Conservation (phyloP, 257 asterid species). For the Scutellaria galericulata region DNA sequence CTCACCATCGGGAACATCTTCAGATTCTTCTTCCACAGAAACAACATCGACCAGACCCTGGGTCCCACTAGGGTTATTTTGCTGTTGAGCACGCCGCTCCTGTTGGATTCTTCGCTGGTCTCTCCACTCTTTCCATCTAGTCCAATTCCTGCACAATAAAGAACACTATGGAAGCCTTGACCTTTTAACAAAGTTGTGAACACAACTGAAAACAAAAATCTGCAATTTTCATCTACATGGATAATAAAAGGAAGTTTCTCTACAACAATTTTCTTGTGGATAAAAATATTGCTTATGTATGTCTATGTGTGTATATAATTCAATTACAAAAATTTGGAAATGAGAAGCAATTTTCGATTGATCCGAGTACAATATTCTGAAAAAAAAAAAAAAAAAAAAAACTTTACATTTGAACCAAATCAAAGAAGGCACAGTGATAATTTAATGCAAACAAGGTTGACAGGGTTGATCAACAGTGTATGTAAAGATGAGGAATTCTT, state of each 20-base stretch:
- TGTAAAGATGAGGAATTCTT: background rate
- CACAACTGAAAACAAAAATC: background rate
- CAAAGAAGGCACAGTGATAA: background rate
- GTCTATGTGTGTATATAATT: background rate
- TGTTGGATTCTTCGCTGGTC: conserved; percentile 48
- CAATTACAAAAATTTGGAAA: background rate
- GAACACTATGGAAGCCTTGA: background rate
- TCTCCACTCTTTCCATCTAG: conserved; percentile 79
- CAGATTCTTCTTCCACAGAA: conserved; percentile 64
- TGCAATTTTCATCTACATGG: conserved; percentile 11
- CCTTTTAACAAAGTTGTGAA: background rate
- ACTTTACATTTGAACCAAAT: background rate
- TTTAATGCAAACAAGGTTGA: background rate
- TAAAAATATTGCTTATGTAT: background rate
- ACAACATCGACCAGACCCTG: conserved; percentile 40
- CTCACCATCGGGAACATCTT: conserved; percentile 76
- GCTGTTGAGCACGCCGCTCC: conserved; percentile 46
- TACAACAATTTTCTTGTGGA: background rate
- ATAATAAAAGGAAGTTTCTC: conserved; percentile 3
- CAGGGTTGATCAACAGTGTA: background rate
- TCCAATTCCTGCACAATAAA: conserved; percentile 67
- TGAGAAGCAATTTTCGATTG: background rate
- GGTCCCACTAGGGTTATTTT: conserved; percentile 36
- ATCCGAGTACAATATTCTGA: background rate
- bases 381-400: background rate